Conservation (phyloP, 2,329 filamentous ascomycete genomes). For the Paramyrothecium sp. region DNA sequence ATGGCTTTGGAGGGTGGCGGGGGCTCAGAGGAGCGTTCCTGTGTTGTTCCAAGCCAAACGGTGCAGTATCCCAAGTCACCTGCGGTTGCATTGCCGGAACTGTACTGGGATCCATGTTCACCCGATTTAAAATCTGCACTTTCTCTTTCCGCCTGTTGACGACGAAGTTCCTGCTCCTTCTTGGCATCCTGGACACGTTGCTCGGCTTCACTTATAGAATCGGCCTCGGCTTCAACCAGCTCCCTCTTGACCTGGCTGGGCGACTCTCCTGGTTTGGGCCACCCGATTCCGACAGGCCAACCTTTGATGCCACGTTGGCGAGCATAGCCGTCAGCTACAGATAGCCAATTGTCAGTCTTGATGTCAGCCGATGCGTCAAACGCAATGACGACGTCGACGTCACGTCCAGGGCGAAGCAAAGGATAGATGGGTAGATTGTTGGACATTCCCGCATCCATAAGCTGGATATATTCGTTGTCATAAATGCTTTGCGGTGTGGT, state of each 20-base stretch:
- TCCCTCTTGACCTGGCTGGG: slow-evolving; percentile 60
- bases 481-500: slow-evolving; percentile 79
- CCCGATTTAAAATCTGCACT: slow-evolving; percentile 18
- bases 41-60: slow-evolving; percentile 85
- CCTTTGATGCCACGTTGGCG: slow-evolving; percentile 86
- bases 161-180: slow-evolving; percentile 35
- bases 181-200: slow-evolving; percentile 63
- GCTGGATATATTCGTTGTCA: slow-evolving; percentile 67
- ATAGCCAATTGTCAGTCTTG: slow-evolving; percentile 93
- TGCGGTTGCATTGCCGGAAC: slow-evolving; percentile 41
- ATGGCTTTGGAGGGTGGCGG: slow-evolving; percentile 51
- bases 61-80: slow-evolving; percentile 87
- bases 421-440: slow-evolving; percentile 98
- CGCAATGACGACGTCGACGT: slow-evolving; percentile 86
- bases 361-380: slow-evolving; percentile 96
- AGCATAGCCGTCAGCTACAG: slow-evolving; percentile 89
- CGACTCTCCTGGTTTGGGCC: slow-evolving; percentile 67
- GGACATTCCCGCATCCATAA: slow-evolving; percentile 98
- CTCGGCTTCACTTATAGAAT: slow-evolving; percentile 58
- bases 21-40: slow-evolving; percentile 63
- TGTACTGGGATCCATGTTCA: slow-evolving; percentile 33
- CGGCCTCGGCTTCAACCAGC: slow-evolving; percentile 64
- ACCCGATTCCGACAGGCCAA: slow-evolving; percentile 93
- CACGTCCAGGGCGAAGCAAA: slow-evolving; percentile 79
- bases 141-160: slow-evolving; percentile 19